phyloP scores from a whole-genome alignment of 2,329 filamentous ascomycete species.

The Coniosporium tulheliwenetii region DNA sequence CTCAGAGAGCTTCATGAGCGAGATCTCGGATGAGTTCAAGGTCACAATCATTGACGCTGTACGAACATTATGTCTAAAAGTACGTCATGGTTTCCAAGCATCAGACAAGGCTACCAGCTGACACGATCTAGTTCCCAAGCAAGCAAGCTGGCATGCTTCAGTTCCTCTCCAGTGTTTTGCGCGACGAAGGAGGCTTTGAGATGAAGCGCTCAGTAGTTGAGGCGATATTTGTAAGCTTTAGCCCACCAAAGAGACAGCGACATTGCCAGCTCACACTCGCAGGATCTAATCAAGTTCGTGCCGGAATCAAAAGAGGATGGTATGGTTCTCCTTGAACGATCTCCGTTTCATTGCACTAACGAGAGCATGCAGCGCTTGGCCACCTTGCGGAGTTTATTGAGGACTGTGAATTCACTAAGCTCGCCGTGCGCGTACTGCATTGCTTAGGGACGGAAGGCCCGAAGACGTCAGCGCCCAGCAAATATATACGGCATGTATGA shows the following conservation, averaged over 20 bases:
- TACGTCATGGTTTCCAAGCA: no score
- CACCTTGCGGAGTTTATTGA: constrained; percentile 99
- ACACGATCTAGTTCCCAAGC: constrained; percentile 50
- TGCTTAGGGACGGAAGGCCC: constrained; percentile 88
- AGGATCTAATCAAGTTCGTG: constrained; percentile 92
- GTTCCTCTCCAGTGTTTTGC: constrained; percentile 90
- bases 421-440: constrained; percentile 88
- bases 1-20: constrained; percentile 66
- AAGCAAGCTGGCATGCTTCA: constrained; percentile 97
- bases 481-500: constrained; percentile 59
- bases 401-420: constrained; percentile 97
- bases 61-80: constrained; percentile 82
- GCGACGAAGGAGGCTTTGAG: constrained; percentile 94
- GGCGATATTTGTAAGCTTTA: constrained; percentile 59
- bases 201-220: constrained; percentile 97
- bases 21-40: constrained; percentile 99
- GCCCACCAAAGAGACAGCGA: no score
- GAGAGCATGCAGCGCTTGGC: constrained; percentile 47
- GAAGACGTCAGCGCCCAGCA: constrained; percentile 87
- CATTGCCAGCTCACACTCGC: no score
- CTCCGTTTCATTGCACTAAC: not conserved
- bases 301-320: constrained; percentile 64
- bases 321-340: constrained; percentile 8
- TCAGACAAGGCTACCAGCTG: no score
- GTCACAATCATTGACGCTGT: constrained; percentile 99